Evolutionary conservation across 768 basidiomycete genomes (phyloP).

Genomic region (Sarcodon aspratus): DNA sequence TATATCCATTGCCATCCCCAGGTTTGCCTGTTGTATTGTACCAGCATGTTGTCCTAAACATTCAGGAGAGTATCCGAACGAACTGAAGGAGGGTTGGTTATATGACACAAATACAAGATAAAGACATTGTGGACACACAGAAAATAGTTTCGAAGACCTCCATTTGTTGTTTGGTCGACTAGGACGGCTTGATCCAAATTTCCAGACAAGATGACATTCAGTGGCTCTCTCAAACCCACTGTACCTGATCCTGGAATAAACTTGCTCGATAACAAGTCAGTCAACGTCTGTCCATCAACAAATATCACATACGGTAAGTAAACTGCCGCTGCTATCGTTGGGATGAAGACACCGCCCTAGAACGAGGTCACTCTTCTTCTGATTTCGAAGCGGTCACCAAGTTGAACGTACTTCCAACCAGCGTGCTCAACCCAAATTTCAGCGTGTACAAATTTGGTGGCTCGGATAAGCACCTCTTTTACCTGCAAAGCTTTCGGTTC

Average conservation of each 20-base stretch:
- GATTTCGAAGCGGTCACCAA: conserved; percentile 80
- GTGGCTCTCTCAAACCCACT: conserved; percentile 70
- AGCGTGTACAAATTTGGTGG: conserved; percentile 66
- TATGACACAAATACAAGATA: background rate
- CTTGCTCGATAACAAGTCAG: conserved; percentile 17
- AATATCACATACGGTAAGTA: conserved; percentile 52
- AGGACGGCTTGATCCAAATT: conserved; percentile 64
- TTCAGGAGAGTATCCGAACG: conserved; percentile 62
- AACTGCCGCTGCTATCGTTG: conserved; percentile 41
- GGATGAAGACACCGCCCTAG: conserved; percentile 61
- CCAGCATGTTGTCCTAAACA: conserved; percentile 80
- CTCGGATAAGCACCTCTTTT: no score
- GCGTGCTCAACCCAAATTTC: conserved; percentile 85
- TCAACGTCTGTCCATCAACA: background rate
- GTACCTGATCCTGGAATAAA: conserved; percentile 51
- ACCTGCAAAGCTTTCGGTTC: no score
- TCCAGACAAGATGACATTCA: conserved; percentile 74
- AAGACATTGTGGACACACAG: conserved; percentile 34
- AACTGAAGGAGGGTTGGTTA: conserved; percentile 25
- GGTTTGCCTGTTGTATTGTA: conserved; percentile 53
- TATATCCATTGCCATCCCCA: conserved; percentile 76
- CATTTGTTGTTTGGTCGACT: conserved; percentile 42
- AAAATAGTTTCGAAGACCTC: conserved; percentile 77
- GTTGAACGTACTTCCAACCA: conserved; percentile 76
- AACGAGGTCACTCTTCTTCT: conserved; percentile 54